Percentiles rank a stretch among this genome's conserved stretches.
These are phyloP conservation scores for Botrytis elliptica DNA, from an alignment of 2,329 filamentous ascomycete species.

Conservation along the genomic window DNA sequence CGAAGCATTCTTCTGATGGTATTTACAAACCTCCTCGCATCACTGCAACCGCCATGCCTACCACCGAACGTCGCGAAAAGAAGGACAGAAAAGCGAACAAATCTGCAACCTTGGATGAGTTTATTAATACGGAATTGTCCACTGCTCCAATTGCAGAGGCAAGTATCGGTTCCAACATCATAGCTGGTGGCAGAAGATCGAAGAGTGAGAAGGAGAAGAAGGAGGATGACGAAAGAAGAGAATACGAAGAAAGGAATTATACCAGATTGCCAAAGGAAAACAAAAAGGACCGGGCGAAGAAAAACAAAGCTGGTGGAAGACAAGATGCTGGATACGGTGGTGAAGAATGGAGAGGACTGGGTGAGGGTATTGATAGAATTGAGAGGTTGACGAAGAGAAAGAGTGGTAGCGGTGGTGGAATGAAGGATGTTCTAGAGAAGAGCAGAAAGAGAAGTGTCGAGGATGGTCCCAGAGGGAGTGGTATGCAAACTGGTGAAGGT, in stretches of 20 bases:
- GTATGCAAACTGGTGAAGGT: conserved; percentile 67
- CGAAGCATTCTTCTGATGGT: conserved; percentile 54
- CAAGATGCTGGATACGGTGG: conserved; percentile 70
- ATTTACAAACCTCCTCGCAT: conserved; percentile 89
- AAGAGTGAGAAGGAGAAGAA: conserved; percentile 76
- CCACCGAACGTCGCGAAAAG: conserved; percentile 50
- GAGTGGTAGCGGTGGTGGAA: conserved; percentile 48
- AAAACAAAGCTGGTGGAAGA: conserved; percentile 45
- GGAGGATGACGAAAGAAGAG: conserved; percentile 72
- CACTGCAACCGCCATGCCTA: conserved; percentile 80
- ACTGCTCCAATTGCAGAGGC: conserved; percentile 78
- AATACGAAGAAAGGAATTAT: conserved; percentile 93
- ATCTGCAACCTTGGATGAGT: conserved; percentile 88
- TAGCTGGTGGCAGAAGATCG: conserved; percentile 71
- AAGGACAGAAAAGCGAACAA: conserved; percentile 62
- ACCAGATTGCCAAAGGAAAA: conserved; percentile 79
- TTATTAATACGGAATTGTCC: conserved; percentile 81
- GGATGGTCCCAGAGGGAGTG: conserved; percentile 69
- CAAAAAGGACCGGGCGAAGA: conserved; percentile 80
- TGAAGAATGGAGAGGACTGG: conserved; percentile 87
- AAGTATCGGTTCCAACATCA: conserved; percentile 88
- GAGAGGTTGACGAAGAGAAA: conserved; percentile 75
- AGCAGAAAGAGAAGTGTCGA: conserved; percentile 79
- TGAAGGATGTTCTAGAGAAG: conserved; percentile 65
- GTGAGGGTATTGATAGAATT: conserved; percentile 83